These are phyloP conservation scores for Fusarium nanum DNA, from an alignment of 2,329 filamentous ascomycete genomes.

Conservation along the genomic window DNA sequence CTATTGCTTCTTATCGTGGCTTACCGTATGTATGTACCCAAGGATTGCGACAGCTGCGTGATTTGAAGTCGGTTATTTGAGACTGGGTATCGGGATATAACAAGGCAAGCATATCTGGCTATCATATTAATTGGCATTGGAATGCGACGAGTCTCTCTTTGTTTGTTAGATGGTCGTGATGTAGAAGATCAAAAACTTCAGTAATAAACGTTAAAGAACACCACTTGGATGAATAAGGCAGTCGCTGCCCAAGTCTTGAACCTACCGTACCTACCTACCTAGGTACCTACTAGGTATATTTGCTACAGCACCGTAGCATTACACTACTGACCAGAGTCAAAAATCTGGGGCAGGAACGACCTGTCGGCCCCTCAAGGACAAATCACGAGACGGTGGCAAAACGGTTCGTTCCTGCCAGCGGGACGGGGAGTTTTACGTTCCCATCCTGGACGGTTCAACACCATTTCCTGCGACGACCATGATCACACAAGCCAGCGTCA, in stretches of 20 bases:
- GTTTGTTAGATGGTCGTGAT: background rate
- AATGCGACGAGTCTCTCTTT: background rate
- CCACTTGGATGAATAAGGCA: background rate
- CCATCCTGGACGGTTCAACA: conserved; percentile 17
- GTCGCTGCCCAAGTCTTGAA: background rate
- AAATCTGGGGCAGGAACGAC: conserved; percentile 32
- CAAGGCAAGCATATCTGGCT: background rate
- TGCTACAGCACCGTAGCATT: background rate
- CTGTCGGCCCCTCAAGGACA: background rate
- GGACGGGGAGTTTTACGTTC: conserved; percentile 40
- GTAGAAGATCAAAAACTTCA: background rate
- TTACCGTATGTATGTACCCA: background rate
- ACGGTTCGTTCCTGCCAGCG: conserved; percentile 27
- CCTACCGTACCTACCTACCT: no score
- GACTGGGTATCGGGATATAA: background rate
- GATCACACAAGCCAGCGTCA: conserved; percentile 21
- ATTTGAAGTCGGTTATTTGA: background rate
- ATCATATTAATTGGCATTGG: background rate
- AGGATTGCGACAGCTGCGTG: background rate
- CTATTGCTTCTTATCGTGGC: conserved; percentile 17
- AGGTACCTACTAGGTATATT: background rate
- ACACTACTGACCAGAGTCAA: conserved; percentile 33
- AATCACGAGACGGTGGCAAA: conserved; percentile 39
- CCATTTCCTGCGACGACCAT: conserved; percentile 16
- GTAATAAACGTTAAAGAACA: background rate